Evolutionary conservation across 495 filamentous ascomycete genomes (phyloP).

Genomic region (Xylaria bambusicola): DNA sequence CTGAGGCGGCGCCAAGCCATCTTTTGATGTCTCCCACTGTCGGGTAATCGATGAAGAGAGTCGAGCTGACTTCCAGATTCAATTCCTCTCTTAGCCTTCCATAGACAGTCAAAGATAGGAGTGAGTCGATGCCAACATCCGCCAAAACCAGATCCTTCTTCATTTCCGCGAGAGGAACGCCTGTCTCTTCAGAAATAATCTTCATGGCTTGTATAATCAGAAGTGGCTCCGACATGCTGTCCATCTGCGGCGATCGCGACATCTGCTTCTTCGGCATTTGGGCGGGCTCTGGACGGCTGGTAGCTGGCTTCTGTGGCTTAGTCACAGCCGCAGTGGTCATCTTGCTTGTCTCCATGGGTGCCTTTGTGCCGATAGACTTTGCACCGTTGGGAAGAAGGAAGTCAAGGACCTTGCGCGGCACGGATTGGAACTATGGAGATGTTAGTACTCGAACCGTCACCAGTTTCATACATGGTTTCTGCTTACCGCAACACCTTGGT

Average conservation of each 20-base stretch:
- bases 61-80: conserved; percentile 50
- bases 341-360: not conserved
- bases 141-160: conserved; percentile 40
- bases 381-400: not conserved
- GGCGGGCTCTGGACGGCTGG: not conserved
- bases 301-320: not conserved
- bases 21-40: conserved; percentile 38
- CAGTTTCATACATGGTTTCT: conserved; percentile 34
- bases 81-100: conserved; percentile 42
- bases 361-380: not conserved
- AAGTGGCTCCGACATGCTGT: too few relatives aligned
- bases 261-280: too few relatives aligned
- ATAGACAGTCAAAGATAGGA: conserved; percentile 39
- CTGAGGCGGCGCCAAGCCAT: conserved; percentile 33
- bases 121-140: conserved; percentile 45
- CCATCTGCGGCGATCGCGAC: too few relatives aligned
- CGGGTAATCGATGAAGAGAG: conserved; percentile 57
- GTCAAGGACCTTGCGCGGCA: too few relatives aligned
- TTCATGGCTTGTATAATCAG: not conserved
- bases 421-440: not conserved
- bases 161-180: conserved; percentile 42
- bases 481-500: too few relatives aligned
- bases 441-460: conserved; percentile 12
- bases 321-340: not conserved
- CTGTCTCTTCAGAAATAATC: conserved; percentile 51